Evolutionary conservation across 306 rosid species (phyloP).

Genomic region (Trichosanthes cucumerina): DNA sequence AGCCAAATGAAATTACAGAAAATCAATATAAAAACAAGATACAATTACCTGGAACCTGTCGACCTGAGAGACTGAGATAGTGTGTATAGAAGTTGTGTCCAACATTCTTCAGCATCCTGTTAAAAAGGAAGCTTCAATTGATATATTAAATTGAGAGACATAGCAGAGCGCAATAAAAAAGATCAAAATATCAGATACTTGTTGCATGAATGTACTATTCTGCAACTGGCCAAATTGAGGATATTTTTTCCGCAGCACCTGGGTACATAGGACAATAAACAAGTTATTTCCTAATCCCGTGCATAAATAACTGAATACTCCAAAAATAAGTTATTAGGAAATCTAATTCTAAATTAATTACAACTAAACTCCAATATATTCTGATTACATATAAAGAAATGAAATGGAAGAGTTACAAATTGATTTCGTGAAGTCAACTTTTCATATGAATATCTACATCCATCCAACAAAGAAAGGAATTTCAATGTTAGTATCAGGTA

Average conservation of each 20-base stretch:
- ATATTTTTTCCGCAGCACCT: conserved; percentile 86
- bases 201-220: conserved; percentile 87
- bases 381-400: neutral
- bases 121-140: neutral
- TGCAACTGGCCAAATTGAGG: conserved; percentile 98
- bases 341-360: neutral
- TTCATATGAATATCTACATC: neutral
- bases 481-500: neutral
- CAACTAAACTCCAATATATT: neutral
- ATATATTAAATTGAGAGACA: conserved; percentile 12
- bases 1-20: conserved; percentile 8
- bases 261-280: conserved; percentile 23
- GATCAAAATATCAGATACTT: conserved; percentile 40
- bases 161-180: neutral
- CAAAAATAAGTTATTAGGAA: neutral
- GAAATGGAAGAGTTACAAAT: neutral
- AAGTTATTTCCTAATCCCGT: neutral
- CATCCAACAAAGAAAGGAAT: neutral
- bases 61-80: conserved; percentile 88
- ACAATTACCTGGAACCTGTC: conserved; percentile 61
- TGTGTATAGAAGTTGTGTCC: conserved; percentile 93
- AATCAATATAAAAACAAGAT: neutral
- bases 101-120: conserved; percentile 99
- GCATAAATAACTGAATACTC: neutral
- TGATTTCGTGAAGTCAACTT: neutral